Conservation (phyloP, 768 basidiomycete genomes). For the Boletus pseudopeckii region DNA sequence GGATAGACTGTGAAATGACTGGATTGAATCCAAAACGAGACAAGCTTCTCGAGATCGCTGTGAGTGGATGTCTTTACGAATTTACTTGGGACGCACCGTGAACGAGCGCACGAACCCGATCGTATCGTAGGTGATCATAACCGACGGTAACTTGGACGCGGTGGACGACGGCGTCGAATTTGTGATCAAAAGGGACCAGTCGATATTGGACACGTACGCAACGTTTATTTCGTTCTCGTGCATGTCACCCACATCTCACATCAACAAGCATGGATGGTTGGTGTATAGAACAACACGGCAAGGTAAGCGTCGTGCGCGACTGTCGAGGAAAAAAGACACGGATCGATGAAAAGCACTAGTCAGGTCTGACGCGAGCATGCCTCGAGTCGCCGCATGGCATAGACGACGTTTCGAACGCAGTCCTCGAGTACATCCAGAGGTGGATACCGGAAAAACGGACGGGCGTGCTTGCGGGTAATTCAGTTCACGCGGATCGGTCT, state of each 20-base stretch:
- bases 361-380: constrained; percentile 28
- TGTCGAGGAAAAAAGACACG: no score
- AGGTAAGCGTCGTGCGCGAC: neutral
- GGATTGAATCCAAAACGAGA: constrained; percentile 48
- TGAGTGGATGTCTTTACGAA: neutral
- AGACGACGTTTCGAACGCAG: constrained; percentile 54
- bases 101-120: neutral
- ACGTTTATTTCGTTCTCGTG: neutral
- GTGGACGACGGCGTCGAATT: constrained; percentile 81
- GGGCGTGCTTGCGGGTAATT: constrained; percentile 82
- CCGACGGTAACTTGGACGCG: constrained; percentile 74
- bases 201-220: constrained; percentile 40
- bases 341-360: neutral
- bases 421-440: constrained; percentile 76
- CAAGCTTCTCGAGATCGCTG: constrained; percentile 66
- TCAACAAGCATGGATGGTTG: neutral
- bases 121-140: constrained; percentile 68
- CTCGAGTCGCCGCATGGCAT: constrained; percentile 63
- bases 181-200: constrained; percentile 60
- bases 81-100: no score
- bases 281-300: neutral
- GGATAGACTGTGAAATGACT: constrained; percentile 91
- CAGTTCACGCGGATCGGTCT: constrained; percentile 75
- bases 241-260: neutral
- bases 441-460: constrained; percentile 69